Evolutionary conservation across 345 rosid species (phyloP), one percentile per base, ranked within the genome.

Genomic region (Noccaea bulbosa): DNA sequence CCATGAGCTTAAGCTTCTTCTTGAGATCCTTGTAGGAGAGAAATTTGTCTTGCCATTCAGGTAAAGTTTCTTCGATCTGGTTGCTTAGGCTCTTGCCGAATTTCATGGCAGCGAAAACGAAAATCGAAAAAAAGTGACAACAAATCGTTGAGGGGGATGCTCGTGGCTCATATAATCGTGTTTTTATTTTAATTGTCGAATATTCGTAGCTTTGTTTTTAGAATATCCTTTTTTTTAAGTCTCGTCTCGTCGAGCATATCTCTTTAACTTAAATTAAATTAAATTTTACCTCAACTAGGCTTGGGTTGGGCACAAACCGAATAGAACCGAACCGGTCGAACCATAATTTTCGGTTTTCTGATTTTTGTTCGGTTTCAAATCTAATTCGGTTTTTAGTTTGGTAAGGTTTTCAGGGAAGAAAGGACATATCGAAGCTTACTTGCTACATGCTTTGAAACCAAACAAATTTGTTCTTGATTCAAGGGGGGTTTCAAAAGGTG

Each of bases 1-100:
- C 88, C 55, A 89, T 66, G 34, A 86, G 85, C 83, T 93, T 93
- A 68, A 93, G 72, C 65, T 72, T 72, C 89, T 93, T 91, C 83
- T 93, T 93, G 57, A 93, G 91, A 10, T 86, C 96, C 85, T 93
- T 93, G 87, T 93, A 93, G 37, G 98, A 91, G 55, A 91, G 86
- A 51, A 93, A 93, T 77, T 93, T 91, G 82, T 91, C 97, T 41
- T 91, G 80, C 98, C 98, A 93, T 74, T 89, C 96, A 6, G 98
- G 98, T 61, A 87, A 66, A 7, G 97, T 89, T 79, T 91, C 93
- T 66, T 91, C 97, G 79, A 93, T 91, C 93, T 93, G 98, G 78
- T 82, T 93, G 87, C 96, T 86, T 0, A 91, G 79, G 83, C 96
- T 89, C 82, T 93, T 93, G 5, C 98, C 96, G 71, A 93, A 93